Base-by-base conservation (phyloP, 352 stramenopile species). In the Phytopythium montanum region DNA sequence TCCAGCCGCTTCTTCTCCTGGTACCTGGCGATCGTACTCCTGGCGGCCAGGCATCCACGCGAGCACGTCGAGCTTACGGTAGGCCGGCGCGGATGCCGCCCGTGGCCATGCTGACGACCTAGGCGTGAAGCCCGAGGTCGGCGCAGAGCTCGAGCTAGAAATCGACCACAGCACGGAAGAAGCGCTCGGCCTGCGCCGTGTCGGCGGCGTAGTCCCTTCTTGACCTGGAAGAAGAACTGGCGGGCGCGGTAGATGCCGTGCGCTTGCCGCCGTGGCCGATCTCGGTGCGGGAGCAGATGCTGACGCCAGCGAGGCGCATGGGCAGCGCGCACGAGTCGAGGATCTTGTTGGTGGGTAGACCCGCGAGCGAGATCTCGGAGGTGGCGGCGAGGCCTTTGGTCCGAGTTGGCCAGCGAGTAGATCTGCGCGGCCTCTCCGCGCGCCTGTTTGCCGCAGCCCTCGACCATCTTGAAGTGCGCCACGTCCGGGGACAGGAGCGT, bases 181-280 rank as follows among this genome's bases (percentile, higher is more conserved):
- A 86, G 16, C 21, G 21, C 19, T 92, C 69, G 3, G 73, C 80
- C 61, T 95, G 81, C 6, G 67, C 70, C 68, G 87, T 81, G 28
- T 82, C 78, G 29, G 78, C 84, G 29, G 76, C 80, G 60, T 96
- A 93, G 56, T 72, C 83, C 92, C 88, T 96, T 95, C 62, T 97
- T 88, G 19, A 95, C 86, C 56, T 97, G 96, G 65, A 69, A 88
- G 60, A 97, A 97, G 60, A 97, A 97, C 65, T 97, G 88, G 67
- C 96, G 88, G 62, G 96, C 88, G 29, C 88, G 86, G 62, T 95
- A 97, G 42, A 97, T 84, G 4, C 88, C 88, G 23, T 81, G 76
- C 23, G 69, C 23, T 76, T 79, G 13, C 88, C 88, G 33, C 81
- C 81, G 57, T 89, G 79, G 18, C 88, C 88, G 50, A 88, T 91